Evolutionary conservation across 805 yeast species (phyloP), one percentile per base, ranked within the genome.

Genomic region (Myxozyma sirexii): DNA sequence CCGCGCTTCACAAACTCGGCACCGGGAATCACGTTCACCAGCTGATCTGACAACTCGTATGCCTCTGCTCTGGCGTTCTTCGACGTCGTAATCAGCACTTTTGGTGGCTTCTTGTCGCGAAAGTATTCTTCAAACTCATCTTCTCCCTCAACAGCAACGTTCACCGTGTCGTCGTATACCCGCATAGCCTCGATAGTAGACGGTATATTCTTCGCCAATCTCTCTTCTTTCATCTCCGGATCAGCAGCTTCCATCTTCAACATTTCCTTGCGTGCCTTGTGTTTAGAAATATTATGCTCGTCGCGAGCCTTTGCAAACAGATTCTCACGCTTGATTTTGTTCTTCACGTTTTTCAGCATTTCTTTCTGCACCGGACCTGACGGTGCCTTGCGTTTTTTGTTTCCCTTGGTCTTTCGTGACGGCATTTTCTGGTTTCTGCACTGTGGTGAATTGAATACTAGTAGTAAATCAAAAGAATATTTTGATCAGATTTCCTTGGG

Each of bases 41-140:
- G 76, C 57, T 87, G 80, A 63, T 92, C 94, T 7, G 97, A 92
- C 77, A 94, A 91, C 70, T 88, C 92, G 72, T 90, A 92, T 0
- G 97, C 97, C 41, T 83, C 82, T 70, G 88, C 89, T 68, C 84
- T 85, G 15, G 98, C 97, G 67, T 84, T 80, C 41, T 89, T 89
- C 74, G 85, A 90, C 6, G 99, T 94, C 6, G 99, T 94, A 56
- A 94, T 77, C 57, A 94, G 79, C 47, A 94, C 88, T 73, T 94
- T 94, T 47, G 99, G 98, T 53, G 85, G 84, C 62, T 79, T 72
- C 46, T 64, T 56, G 45, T 80, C 79, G 23, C 76, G 76, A 69
- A 87, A 87, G 69, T 85, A 85, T 31, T 75, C 72, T 38, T 78
- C 81, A 71, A 88, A 88, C 57, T 76, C 78, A 61, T 85, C 80